Conservation (phyloP, 2,329 filamentous ascomycete genomes). For the Hymenoscyphus infarciens region DNA sequence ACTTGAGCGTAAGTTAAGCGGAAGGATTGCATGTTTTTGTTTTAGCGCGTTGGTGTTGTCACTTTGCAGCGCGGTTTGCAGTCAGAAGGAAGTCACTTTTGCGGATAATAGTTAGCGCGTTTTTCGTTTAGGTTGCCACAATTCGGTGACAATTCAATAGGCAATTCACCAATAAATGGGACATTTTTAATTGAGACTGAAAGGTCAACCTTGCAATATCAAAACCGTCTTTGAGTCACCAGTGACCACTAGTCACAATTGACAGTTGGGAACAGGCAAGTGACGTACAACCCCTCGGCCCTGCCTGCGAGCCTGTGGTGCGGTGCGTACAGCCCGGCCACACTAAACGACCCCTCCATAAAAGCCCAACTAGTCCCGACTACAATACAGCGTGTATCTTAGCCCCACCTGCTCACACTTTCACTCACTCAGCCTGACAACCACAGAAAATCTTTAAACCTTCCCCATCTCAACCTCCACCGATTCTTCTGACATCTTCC, state of each 20-base stretch:
- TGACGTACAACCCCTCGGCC: not conserved
- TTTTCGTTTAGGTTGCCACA: not conserved
- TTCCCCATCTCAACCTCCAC: not conserved
- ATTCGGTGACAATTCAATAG: not conserved
- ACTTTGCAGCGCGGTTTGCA: slow-evolving; percentile 9
- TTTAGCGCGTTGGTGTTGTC: slow-evolving; percentile 3
- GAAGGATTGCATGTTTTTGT: not conserved
- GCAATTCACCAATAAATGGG: not conserved
- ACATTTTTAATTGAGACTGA: not conserved
- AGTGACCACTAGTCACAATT: slow-evolving; percentile 1
- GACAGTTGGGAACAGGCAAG: not conserved
- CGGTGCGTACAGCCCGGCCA: no score
- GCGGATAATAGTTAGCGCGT: slow-evolving; percentile 3
- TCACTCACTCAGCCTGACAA: slow-evolving; percentile 2
- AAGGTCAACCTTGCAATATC: not conserved
- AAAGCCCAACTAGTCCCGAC: slow-evolving; percentile 9
- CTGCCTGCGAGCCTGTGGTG: no score
- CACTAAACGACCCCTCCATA: slow-evolving; percentile 22
- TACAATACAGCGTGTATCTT: no score
- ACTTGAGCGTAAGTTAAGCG: not conserved
- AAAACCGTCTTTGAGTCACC: not conserved
- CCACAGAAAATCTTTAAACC: not conserved
- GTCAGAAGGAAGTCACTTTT: slow-evolving; percentile 3
- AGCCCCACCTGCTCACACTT: slow-evolving; percentile 9
- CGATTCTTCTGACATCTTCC: not conserved